Conservation (phyloP, 305 asterid species). For the Fraxinus albicans region DNA sequence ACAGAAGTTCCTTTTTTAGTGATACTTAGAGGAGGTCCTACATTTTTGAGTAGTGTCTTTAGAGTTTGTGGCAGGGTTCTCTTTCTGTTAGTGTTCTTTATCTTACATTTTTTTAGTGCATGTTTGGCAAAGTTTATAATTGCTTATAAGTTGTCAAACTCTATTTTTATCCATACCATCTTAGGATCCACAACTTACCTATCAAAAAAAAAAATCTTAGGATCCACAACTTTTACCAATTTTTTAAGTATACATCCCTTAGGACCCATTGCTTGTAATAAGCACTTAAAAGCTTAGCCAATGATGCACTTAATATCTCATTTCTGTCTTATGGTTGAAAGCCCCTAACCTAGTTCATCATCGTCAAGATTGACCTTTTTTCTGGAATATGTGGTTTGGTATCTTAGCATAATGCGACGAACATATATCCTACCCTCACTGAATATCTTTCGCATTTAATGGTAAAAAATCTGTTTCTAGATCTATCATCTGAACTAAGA, state of each 20-base stretch:
- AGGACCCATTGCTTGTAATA: not conserved
- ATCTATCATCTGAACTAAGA: not conserved
- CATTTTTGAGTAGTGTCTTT: not conserved
- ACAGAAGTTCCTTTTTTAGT: not conserved
- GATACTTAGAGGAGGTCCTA: not conserved
- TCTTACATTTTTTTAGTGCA: constrained; percentile 3
- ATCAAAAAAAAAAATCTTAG: too few relatives aligned
- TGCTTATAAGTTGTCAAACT: not conserved
- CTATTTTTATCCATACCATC: not conserved
- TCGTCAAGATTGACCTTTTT: not conserved
- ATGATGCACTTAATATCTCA: not conserved
- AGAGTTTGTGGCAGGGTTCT: constrained; percentile 4
- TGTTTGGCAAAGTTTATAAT: not conserved
- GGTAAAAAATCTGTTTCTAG: not conserved
- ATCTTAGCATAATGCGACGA: not conserved
- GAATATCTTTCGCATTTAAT: not conserved
- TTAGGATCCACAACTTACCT: not conserved
- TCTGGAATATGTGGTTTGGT: not conserved
- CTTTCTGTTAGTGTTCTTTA: not conserved
- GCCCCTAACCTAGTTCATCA: not conserved
- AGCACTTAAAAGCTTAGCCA: not conserved
- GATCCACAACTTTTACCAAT: not conserved
- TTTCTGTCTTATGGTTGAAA: constrained; percentile 10
- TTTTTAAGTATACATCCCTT: not conserved
- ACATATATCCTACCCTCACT: not conserved